Base-by-base conservation (phyloP, 306 rosid species). In the Parietaria judaica region DNA sequence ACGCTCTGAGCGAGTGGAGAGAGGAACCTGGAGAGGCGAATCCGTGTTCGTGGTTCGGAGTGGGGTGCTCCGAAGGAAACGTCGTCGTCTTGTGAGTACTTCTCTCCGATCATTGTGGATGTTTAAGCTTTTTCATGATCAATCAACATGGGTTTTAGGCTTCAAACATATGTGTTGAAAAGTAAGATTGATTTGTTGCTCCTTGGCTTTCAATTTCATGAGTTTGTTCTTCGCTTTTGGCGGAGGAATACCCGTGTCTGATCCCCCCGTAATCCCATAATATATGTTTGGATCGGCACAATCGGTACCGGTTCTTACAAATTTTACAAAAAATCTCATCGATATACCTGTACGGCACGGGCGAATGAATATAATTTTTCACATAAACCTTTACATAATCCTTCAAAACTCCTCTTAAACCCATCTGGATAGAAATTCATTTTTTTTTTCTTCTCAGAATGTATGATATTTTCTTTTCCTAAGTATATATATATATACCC, bases 31-130 rank as follows among this genome's bases (percentile, higher is more conserved):
- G 74, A 48, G 85, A 37, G 56, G 48, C 63, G 70, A 76, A 69
- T 69, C 86, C 87, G 2, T 90, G 96, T 78, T 78, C 76, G 23
- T 90, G 97, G 97, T 74, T 66, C 34, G 97, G 97, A 51, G 83
- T 90, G 71, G 95, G 81, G 67, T 90, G 97, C 61, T 83, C 89
- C 8, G 79, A 81, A 61, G 89, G 84, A 66, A 72, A 68, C 69
- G 97, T 90, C 15, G 83, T 87, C 11, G 70, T 53, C 56, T 74
- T 90, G 97, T 90, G 66, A 83, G 97, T 80, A 35, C 51, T 73
- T 70, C 49, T n/a, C 51, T 61, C 54, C 65, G 17, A 61, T 17
- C n/a, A 14, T 54, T 31, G 39, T 54, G 23, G 36, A 5, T 54
- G 13, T 54, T 7, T 12, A 16, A 54, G 7, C 11, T 56, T 9